These are phyloP conservation scores for Euclidium syriacum DNA, from an alignment of 345 rosid species.

Conservation along the genomic window DNA sequence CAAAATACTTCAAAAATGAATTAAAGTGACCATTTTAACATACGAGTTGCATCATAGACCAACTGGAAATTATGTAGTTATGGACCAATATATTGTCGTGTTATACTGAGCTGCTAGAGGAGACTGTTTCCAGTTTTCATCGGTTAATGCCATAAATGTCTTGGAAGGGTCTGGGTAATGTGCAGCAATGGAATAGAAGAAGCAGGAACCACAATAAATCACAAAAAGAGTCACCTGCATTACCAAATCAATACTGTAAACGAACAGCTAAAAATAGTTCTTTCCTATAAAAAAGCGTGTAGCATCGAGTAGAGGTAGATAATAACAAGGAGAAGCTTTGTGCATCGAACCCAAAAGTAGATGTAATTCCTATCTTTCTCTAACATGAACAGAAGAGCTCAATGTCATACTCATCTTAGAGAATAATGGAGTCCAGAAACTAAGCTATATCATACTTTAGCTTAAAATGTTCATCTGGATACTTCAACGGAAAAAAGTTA, in stretches of 20 bases:
- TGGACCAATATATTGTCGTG: constrained; percentile 78
- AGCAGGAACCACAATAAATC: constrained; percentile 70
- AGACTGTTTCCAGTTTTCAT: constrained; percentile 33
- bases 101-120: constrained; percentile 42
- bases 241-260: neutral
- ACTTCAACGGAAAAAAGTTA: too few relatives aligned
- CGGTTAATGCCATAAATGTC: constrained; percentile 57
- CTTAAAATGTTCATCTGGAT: too few relatives aligned
- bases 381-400: constrained; percentile 39
- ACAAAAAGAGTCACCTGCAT: constrained; percentile 76
- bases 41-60: too few relatives aligned
- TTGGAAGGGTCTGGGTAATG: constrained; percentile 37
- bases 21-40: too few relatives aligned
- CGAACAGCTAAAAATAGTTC: neutral
- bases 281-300: neutral
- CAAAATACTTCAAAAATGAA: too few relatives aligned
- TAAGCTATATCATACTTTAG: too few relatives aligned
- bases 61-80: too few relatives aligned
- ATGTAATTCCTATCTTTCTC: constrained; percentile 77
- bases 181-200: constrained; percentile 53
- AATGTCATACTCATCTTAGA: neutral
- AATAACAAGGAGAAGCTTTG: constrained; percentile 72
- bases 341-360: constrained; percentile 63
- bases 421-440: neutral
- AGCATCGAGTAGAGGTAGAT: neutral